A percentile compares a stretch with the other conserved stretches of the same genome.
These are phyloP conservation scores for Cystobasidium slooffiae DNA, from an alignment of 1,284 basidiomycete genomes.

Conservation along the genomic window DNA sequence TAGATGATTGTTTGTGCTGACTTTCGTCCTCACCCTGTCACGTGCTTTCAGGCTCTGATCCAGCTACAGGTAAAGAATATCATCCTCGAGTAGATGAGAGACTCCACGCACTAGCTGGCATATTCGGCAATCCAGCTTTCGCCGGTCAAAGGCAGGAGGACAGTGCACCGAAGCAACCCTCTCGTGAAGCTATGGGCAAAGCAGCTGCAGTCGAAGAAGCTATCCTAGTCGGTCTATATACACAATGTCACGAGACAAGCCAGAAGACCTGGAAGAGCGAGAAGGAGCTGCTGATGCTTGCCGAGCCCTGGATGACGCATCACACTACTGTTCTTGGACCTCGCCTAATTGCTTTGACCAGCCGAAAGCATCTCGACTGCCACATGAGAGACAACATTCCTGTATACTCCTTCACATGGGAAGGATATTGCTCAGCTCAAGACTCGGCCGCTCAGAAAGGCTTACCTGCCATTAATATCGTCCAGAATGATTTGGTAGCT, in stretches of 20 bases:
- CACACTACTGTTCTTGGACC: background rate
- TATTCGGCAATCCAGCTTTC: background rate
- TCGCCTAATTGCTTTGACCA: background rate
- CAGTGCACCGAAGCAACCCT: slow-evolving; percentile 3
- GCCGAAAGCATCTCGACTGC: background rate
- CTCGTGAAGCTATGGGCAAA: background rate
- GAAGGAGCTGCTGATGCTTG: background rate
- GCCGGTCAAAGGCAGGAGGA: background rate
- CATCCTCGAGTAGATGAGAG: background rate
- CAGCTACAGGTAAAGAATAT: background rate
- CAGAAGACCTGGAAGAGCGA: slow-evolving; percentile 28
- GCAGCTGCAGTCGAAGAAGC: slow-evolving; percentile 27
- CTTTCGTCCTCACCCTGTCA: background rate
- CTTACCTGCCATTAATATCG: background rate
- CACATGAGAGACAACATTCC: background rate
- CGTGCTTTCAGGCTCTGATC: slow-evolving; percentile 15
- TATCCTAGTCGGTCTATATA: slow-evolving; percentile 30
- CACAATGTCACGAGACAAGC: slow-evolving; percentile 24
- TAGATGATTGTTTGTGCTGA: background rate
- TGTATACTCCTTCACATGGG: slow-evolving; percentile 18
- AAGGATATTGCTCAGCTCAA: slow-evolving; percentile 19
- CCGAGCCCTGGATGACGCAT: slow-evolving; percentile 14
- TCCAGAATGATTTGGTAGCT: slow-evolving; percentile 3
- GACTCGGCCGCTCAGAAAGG: slow-evolving; percentile 4
- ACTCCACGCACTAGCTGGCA: background rate